Base-by-base conservation (phyloP, 306 rosid genomes). In the Gillenia trifoliata region DNA sequence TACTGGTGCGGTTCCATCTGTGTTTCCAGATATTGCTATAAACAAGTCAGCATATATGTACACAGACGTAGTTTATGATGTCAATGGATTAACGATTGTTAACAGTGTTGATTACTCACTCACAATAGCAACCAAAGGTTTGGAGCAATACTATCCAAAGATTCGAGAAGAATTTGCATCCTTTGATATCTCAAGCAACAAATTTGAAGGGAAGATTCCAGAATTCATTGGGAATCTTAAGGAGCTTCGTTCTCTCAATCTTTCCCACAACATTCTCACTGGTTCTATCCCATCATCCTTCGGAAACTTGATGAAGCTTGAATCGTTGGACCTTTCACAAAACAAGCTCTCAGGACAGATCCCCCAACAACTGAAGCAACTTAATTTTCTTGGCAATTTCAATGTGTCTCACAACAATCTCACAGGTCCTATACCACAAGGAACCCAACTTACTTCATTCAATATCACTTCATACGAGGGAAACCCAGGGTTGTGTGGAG, bases 51-150 rank as follows among this genome's bases (percentile, higher is more conserved):
- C 12, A 3, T 66, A 66, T 25, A 66, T 66, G 71, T 2, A 0
- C 5, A 25, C 65, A 60, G 6, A 2, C 62, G 5, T 56, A 3
- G 1, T 0, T 56, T 23, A 23, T 56, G 1, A 56, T 0, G 62
- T 1, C 17, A 10, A 1, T 11, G 16, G 25, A 10, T 0, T 1
- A 3, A 0, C 0, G 6, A n/a, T 55, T 19, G 1, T 0, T 10
- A 1, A 0, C 0, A 0, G 2, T 56, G 6, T 0, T 11, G 33
- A 0, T 0, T 59, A 56, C 15, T 0, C 6, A 10, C 2, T 59
- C 64, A 59, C n/a, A 5, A 4, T 59, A 26, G 64, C 64, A 13
- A 59, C 34, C 2, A 59, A 59, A 66, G 36, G 34, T 22, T 2
- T 66, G 55, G 71, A 40, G 20, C 11, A 12, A 3, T 41, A 66